Base-by-base conservation (phyloP, 345 rosid genomes). In the Eucalyptus pauciflora region DNA sequence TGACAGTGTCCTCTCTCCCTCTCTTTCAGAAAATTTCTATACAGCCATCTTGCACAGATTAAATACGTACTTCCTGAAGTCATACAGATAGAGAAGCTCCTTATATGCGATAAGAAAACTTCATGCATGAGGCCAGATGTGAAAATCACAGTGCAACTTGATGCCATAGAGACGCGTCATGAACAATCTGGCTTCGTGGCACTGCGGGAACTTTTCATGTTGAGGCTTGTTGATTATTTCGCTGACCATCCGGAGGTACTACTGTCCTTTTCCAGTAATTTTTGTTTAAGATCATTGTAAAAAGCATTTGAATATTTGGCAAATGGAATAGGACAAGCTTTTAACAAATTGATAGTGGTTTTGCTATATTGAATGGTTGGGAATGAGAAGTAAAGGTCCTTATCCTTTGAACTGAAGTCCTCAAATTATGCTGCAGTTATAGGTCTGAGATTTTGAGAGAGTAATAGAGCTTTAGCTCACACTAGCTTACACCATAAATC, bases 31-130 rank as follows among this genome's bases (percentile, higher is more conserved):
- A 90, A 90, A 86, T 88, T 94, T 81, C 89, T 89, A 7, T 88
- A 62, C 86, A 60, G 50, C 88, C 93, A 94, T 90, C 93, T 93
- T 60, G 95, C 93, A 71, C 95, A 91, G 91, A 90, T 93, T 52
- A 94, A 93, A 83, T 94, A 91, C 48, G 8, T 94, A 89, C 94
- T 93, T 88, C 94, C 94, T 31, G 95, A 93, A 89, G 94, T 91
- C 69, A 79, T 94, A 76, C 91, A 88, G 85, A 86, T 89, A 41
- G 93, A 95, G 50, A 92, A 90, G 89, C 90, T 93, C 90, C 91
- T 94, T 54, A 91, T 93, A 54, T 94, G 90, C 85, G 93, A 94
- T 89, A 88, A 90, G 92, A 89, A 90, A 89, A 92, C 95, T 27
- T 90, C 90, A 4, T 93, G 93, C 90, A 88, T 92, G 95, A 91